Evolutionary conservation across 805 yeast species (phyloP).

Genomic region (Saccharomycopsis fibuligera): DNA sequence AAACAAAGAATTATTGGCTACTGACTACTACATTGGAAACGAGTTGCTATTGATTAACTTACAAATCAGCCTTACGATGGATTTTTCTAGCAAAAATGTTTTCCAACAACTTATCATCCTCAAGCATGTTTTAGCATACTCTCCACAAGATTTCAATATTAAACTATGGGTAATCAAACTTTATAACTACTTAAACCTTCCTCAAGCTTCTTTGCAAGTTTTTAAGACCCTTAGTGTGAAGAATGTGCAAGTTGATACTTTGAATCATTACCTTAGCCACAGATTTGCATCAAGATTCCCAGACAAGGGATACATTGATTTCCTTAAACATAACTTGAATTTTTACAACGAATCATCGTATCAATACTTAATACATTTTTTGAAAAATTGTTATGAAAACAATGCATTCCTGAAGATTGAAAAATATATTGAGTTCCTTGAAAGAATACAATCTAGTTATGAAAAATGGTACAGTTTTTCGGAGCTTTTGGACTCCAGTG

Average conservation of each 20-base stretch:
- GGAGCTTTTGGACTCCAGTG: constrained; percentile 3
- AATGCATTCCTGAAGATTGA: constrained; percentile 19
- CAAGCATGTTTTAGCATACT: constrained; percentile 1
- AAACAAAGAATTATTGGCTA: constrained; percentile 28
- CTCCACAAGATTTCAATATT: constrained; percentile 17
- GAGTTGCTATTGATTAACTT: constrained; percentile 57
- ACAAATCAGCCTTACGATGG: constrained; percentile 28
- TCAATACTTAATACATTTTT: constrained; percentile 12
- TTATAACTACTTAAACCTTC: constrained; percentile 14
- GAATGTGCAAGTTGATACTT: constrained; percentile 20
- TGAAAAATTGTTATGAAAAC: constrained; percentile 13
- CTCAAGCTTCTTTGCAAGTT: background rate
- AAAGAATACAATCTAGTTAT: constrained; percentile 12
- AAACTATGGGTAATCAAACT: constrained; percentile 20
- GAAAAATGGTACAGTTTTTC: constrained; percentile 8
- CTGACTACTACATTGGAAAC: constrained; percentile 64
- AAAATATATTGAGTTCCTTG: constrained; percentile 16
- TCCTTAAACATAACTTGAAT: constrained; percentile 1
- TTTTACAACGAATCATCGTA: constrained; percentile 10
- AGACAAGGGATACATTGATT: background rate
- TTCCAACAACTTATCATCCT: constrained; percentile 10
- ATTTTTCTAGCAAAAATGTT: constrained; percentile 24
- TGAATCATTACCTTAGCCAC: constrained; percentile 12
- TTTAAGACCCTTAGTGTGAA: constrained; percentile 12
- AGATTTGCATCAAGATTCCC: constrained; percentile 15